Evolutionary conservation across 495 filamentous ascomycete species (phyloP).

Genomic region (Rhypophila decipiens): DNA sequence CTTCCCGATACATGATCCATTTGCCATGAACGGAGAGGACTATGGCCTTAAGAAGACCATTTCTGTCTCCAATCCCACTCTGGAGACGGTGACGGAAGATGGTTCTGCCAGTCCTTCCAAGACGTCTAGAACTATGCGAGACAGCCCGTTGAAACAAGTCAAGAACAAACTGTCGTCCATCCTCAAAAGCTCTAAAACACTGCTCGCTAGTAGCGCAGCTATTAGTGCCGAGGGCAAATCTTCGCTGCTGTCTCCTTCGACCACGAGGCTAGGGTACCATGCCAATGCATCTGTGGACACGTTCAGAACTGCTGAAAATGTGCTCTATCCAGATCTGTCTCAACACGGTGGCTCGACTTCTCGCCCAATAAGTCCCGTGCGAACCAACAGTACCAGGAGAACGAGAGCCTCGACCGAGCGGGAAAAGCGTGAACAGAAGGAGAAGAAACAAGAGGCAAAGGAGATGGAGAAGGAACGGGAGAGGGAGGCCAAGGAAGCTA

Average conservation of each 20-base stretch:
- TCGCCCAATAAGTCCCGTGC: constrained; percentile 31
- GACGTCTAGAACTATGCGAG: constrained; percentile 58
- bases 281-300: constrained; percentile 31
- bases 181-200: constrained; percentile 73
- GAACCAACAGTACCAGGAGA: constrained; percentile 52
- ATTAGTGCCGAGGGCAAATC: constrained; percentile 70
- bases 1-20: constrained; percentile 40
- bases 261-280: constrained; percentile 28
- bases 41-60: constrained; percentile 51
- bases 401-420: constrained; percentile 66
- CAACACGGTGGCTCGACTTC: constrained; percentile 24
- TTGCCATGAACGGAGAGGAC: constrained; percentile 29
- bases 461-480: constrained; percentile 51
- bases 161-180: constrained; percentile 85
- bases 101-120: constrained; percentile 61
- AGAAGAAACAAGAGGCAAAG: constrained; percentile 57
- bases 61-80: constrained; percentile 55
- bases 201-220: constrained; percentile 74
- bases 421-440: constrained; percentile 56
- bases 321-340: constrained; percentile 40
- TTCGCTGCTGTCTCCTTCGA: constrained; percentile 40
- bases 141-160: constrained; percentile 78
- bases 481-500: constrained; percentile 59
- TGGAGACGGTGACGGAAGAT: constrained; percentile 33
- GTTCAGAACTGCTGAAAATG: constrained; percentile 26